phyloP scores from a whole-genome alignment of 2,329 filamentous ascomycete species.

The Ophiosphaerella narmari region DNA sequence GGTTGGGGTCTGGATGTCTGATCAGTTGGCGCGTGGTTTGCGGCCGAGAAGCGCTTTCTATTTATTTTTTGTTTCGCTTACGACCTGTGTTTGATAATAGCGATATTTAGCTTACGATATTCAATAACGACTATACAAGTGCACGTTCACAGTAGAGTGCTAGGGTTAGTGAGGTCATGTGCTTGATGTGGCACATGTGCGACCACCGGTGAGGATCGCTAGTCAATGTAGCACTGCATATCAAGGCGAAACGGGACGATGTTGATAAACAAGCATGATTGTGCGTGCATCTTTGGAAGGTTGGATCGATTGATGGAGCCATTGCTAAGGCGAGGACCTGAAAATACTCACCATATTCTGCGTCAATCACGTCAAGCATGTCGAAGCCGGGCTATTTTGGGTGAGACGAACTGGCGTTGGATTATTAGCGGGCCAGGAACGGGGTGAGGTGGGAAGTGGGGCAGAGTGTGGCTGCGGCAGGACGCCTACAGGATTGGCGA shows the following conservation, averaged over 20 bases:
- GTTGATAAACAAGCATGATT: not conserved
- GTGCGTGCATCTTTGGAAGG: too few relatives aligned
- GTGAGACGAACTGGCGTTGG: not conserved
- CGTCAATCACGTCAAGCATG: not conserved
- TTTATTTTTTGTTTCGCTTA: constrained; percentile 25
- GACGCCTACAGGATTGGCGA: constrained; percentile 9
- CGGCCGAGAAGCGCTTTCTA: constrained; percentile 1
- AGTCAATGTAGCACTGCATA: constrained; percentile 1
- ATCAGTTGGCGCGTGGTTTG: constrained; percentile 7
- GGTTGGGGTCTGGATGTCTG: constrained; percentile 8
- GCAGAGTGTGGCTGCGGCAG: constrained; percentile 12
- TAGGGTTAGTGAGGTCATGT: not conserved
- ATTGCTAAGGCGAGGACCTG: not conserved
- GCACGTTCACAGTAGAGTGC: too few relatives aligned
- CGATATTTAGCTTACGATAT: constrained; percentile 35
- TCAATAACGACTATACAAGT: constrained; percentile 22
- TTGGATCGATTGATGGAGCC: not conserved
- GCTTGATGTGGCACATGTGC: not conserved
- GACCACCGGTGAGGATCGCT: constrained; percentile 6
- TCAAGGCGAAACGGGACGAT: not conserved
- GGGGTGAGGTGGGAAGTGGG: constrained; percentile 21
- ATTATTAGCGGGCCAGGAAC: constrained; percentile 18
- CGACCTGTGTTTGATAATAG: constrained; percentile 30
- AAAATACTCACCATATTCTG: too few relatives aligned
- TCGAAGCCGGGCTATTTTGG: constrained; percentile 3